Conservation (phyloP, 768 basidiomycete genomes). For the Sarcomyxa edulis region DNA sequence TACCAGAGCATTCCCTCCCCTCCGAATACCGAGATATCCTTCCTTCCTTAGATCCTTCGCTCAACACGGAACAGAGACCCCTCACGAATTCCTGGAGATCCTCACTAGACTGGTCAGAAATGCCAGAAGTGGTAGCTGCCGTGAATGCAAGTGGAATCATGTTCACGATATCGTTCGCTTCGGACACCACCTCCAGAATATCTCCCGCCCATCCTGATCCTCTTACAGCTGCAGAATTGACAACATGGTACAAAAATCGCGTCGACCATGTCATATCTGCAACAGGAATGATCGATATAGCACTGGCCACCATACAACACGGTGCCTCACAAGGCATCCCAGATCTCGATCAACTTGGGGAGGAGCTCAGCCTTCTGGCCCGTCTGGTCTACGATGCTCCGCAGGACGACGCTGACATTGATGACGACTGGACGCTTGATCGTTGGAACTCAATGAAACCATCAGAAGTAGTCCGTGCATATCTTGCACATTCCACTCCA, state of each 20-base stretch:
- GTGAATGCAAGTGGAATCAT: constrained; percentile 20
- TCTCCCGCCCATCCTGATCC: constrained; percentile 19
- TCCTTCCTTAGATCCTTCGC: constrained; percentile 50
- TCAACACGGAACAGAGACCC: constrained; percentile 35
- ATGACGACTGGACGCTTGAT: constrained; percentile 71
- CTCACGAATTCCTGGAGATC: constrained; percentile 40
- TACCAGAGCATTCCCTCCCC: constrained; percentile 73
- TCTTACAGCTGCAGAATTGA: constrained; percentile 45
- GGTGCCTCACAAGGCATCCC: constrained; percentile 78
- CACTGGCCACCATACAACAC: constrained; percentile 78
- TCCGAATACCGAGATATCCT: constrained; percentile 55
- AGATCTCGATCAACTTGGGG: constrained; percentile 79
- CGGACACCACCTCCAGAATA: constrained; percentile 4
- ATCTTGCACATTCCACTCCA: constrained; percentile 68
- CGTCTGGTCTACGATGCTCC: constrained; percentile 82
- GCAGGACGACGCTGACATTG: constrained; percentile 33
- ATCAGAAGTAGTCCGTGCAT: constrained; percentile 61
- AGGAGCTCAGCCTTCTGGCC: constrained; percentile 85
- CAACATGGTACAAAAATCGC: constrained; percentile 70
- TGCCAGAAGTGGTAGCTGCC: constrained; percentile 32
- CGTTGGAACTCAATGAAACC: constrained; percentile 71
- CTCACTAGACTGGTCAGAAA: constrained; percentile 57
- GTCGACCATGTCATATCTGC: constrained; percentile 55
- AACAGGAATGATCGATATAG: constrained; percentile 75
- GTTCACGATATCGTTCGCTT: constrained; percentile 1